Evolutionary conservation across 140 eudicot genomes (phyloP), one percentile per base, ranked within the genome.

Genomic region (Flaveria floridana): DNA sequence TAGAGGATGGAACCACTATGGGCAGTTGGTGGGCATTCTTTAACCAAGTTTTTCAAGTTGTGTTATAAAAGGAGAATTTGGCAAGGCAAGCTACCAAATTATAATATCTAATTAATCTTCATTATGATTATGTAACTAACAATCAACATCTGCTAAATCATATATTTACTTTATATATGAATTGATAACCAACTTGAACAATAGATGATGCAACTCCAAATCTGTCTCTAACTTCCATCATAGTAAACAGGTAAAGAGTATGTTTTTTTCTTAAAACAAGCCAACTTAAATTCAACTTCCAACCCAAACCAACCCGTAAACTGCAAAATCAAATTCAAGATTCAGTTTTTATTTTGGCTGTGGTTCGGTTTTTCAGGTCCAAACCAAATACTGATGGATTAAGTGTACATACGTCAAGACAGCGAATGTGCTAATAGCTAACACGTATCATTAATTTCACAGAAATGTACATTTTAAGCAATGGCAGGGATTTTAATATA

Each of bases 1-100:
- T 64, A 65, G 90, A 81, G 74, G 92, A 87, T 89, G 88, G 68
- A 89, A 87, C 96, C 9, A 89, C 78, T 69, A 65, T 74, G 9
- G 69, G 63, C 65, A 85, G 86, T 85, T 82, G 90, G 85, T 88
- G 83, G 82, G 77, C 30, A 59, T 70, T 82, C 73, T 68, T 28
- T 51, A 71, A 86, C 82, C 77, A 51, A 74, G 63, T 59, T 68
- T 59, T 68, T 30, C 47, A 84, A 73, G 68, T 41, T 52, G 57
- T 65, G 34, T 66, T 2, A 19, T 3, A 42, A 65, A 34, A 37
- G 48, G 15, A 65, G 18, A 63, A 63, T 14, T 63, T 42, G 78
- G 61, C 78, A 74, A 56, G 68, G 68, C 21, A 57, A 57, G 68
- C 11, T 72, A 74, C 78, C 78, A 74, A 74, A 74, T 74, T 47